Evolutionary conservation across 371 early-diverging fungal species (phyloP).

Genomic region (Circinella umbellata): DNA sequence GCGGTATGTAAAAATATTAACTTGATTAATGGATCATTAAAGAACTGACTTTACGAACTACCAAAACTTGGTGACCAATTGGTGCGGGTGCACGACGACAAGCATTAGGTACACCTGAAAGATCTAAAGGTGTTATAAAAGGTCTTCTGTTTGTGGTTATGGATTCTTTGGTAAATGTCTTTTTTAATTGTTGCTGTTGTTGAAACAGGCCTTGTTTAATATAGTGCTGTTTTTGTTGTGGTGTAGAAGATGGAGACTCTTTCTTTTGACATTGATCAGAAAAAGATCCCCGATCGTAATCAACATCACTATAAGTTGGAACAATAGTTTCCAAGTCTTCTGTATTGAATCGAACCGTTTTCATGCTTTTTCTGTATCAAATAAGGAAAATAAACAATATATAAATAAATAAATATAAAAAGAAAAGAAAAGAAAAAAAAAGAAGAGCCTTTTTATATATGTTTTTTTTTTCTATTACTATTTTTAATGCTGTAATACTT

Average conservation of each 20-base stretch:
- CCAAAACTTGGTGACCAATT: conserved; percentile 6
- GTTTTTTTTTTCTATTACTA: background rate
- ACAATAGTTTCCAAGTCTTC: conserved; percentile 9
- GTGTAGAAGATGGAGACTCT: background rate
- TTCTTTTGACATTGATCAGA: background rate
- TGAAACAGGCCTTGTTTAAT: background rate
- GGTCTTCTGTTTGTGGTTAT: background rate
- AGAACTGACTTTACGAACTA: conserved; percentile 2
- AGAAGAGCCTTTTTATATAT: background rate
- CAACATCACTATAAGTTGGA: conserved; percentile 12
- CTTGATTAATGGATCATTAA: background rate
- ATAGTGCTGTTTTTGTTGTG: background rate
- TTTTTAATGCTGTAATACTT: background rate
- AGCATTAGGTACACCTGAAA: conserved; percentile 15
- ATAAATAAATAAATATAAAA: background rate
- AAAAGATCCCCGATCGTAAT: conserved; percentile 7
- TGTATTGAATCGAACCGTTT: conserved; percentile 14
- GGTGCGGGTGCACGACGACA: conserved; percentile 10
- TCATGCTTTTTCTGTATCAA: conserved; percentile 4
- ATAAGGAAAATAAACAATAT: background rate
- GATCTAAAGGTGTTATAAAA: conserved; percentile 7
- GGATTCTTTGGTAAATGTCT: background rate
- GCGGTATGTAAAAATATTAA: background rate
- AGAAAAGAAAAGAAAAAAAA: background rate
- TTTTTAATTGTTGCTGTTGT: background rate